Base-by-base conservation (phyloP, 192 early-diverging fungal species). In the Hyaloraphidium curvatum region DNA sequence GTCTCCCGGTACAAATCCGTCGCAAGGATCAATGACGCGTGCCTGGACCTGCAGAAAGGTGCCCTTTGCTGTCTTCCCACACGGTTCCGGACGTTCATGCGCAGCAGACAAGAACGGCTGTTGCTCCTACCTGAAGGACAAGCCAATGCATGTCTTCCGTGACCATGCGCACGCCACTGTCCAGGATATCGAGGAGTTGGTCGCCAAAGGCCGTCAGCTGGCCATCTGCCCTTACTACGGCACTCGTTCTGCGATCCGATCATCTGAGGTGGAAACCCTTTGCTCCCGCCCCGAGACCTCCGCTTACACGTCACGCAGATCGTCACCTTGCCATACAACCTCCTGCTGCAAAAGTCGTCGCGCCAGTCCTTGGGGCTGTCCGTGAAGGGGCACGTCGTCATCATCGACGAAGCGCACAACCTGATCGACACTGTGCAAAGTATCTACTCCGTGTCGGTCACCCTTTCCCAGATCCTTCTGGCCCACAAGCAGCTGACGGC, bases 171-270 rank as follows among this genome's bases (percentile, higher is more conserved):
- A 68, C 55, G 58, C 68, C 0, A 31, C 54, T 1, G 59, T 79
- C 0, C 67, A 68, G 48, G 92, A 93, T 59, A 97, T 97, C 41
- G 92, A 91, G 53, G 89, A 93, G 19, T 58, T 93, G 23, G 79
- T 75, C 1, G 62, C 55, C 22, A 56, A 84, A 0, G 89, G 87
- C 0, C 61, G 68, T 21, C 52, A 65, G 21, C 55, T 72, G 1
- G 39, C 62, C 3, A 72, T 71, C 0, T 93, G 89, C 57, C 77
- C 90, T 0, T 93, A 96, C 57, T 93, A 92, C 57, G 91, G 85
- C 14, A 62, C 80, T 2, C 64, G 89, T 56, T 26, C 26, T 28
- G 26, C 30, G 13, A 61, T 53, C 37, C 30, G 51, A 5, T 14
- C 14, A 3, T 2, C 9, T 28, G 19, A 1, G 25, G 37, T 28